A percentile compares a stretch with the other conserved stretches of the same genome.
phyloP scores from a whole-genome alignment of 2,329 filamentous ascomycete genomes.

The Myriosclerotinia curreyana region DNA sequence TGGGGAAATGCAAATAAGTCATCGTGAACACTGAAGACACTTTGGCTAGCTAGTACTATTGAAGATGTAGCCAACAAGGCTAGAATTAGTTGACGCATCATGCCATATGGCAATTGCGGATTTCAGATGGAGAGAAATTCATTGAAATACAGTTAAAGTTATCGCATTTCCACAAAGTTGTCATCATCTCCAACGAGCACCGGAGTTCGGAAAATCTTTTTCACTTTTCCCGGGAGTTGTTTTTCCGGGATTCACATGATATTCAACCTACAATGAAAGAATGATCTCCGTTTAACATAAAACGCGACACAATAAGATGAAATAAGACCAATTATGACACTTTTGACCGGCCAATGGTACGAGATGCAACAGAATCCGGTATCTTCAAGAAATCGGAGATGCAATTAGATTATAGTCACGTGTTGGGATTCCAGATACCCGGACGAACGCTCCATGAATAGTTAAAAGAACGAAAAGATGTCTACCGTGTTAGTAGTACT shows the following conservation, averaged over 20 bases:
- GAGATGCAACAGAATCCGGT: conserved; percentile 17
- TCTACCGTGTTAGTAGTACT: background rate
- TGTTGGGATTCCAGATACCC: background rate
- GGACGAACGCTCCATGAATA: background rate
- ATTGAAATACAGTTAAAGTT: conserved; percentile 14
- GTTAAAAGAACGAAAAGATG: background rate
- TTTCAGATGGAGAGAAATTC: conserved; percentile 19
- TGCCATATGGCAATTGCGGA: conserved; percentile 37
- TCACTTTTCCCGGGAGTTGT: background rate
- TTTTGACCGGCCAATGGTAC: conserved; percentile 15
- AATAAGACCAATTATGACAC: background rate
- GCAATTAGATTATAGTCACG: background rate
- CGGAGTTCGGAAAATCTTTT: background rate
- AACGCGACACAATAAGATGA: background rate
- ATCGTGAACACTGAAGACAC: conserved; percentile 67
- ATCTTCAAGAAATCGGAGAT: background rate
- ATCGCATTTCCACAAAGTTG: conserved; percentile 20
- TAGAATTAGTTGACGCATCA: conserved; percentile 36
- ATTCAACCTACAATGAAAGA: background rate
- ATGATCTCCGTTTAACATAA: background rate
- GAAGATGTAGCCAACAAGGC: conserved; percentile 34
- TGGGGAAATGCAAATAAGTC: conserved; percentile 70
- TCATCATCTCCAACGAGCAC: conserved; percentile 7
- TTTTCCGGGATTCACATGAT: background rate
- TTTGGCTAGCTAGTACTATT: conserved; percentile 50